Percentiles rank a stretch among this genome's conserved stretches.
Conservation (phyloP, 2,329 filamentous ascomycete genomes). For the Fusarium austroafricanum region DNA sequence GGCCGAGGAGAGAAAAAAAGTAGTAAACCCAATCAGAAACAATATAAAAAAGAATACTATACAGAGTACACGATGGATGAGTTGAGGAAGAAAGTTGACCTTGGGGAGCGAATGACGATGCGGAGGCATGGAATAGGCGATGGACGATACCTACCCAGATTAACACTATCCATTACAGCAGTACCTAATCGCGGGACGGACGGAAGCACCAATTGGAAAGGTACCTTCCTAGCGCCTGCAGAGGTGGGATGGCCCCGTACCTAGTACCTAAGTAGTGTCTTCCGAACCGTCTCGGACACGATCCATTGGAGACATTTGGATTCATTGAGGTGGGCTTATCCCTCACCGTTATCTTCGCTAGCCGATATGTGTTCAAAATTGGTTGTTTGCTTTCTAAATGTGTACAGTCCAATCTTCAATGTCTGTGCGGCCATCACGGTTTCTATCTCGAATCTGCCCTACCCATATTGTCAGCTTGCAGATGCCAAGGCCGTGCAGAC, state of each 20-base stretch:
- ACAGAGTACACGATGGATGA: constrained; percentile 10
- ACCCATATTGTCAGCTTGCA: constrained; percentile 34
- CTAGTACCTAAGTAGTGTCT: not conserved
- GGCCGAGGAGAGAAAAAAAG: not conserved
- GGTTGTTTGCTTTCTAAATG: not conserved
- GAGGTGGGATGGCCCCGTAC: constrained; percentile 12
- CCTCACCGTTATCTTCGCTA: not conserved
- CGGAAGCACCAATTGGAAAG: constrained; percentile 28
- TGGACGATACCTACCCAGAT: constrained; percentile 17
- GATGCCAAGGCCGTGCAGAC: constrained; percentile 41
- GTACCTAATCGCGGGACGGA: constrained; percentile 25
- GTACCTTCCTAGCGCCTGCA: constrained; percentile 33
- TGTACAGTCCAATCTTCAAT: not conserved
- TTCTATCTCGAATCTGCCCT: constrained; percentile 30
- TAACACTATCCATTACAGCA: no score
- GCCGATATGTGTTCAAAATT: not conserved
- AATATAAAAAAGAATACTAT: constrained; percentile 1
- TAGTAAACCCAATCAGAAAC: constrained; percentile 1
- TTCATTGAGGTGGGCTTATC: not conserved
- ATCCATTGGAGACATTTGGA: constrained; percentile 1
- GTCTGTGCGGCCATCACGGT: not conserved
- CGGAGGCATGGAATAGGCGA: constrained; percentile 30
- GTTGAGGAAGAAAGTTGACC: constrained; percentile 21
- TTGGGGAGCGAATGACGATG: constrained; percentile 30
- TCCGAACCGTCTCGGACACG: constrained; percentile 9